These are phyloP conservation scores for Tricholoma matsutake DNA, from an alignment of 768 basidiomycete genomes.

Conservation along the genomic window DNA sequence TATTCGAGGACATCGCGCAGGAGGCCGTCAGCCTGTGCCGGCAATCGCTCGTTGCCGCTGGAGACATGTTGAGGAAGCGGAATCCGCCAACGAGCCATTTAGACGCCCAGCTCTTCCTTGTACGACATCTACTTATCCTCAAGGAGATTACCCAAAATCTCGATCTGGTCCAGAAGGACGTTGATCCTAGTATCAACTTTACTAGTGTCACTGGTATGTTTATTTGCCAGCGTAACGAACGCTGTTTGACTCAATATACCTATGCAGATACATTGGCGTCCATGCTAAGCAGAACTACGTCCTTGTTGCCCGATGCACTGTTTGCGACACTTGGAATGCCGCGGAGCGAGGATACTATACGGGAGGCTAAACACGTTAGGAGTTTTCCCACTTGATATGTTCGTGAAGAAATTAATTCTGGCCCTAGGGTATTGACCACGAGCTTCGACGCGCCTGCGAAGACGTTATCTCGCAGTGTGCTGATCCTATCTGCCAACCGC, in stretches of 20 bases:
- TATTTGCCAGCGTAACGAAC: neutral
- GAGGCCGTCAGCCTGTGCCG: slow-evolving; percentile 85
- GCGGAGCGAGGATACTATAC: slow-evolving; percentile 56
- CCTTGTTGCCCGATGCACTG: slow-evolving; percentile 61
- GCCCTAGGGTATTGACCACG: slow-evolving; percentile 77
- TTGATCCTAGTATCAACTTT: slow-evolving; percentile 39
- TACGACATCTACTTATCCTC: slow-evolving; percentile 84
- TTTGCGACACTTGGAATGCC: slow-evolving; percentile 71
- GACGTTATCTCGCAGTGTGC: slow-evolving; percentile 69
- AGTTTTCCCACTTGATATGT: neutral
- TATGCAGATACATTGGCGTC: slow-evolving; percentile 51
- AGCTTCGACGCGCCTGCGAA: slow-evolving; percentile 83
- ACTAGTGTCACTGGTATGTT: slow-evolving; percentile 57
- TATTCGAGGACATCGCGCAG: slow-evolving; percentile 95
- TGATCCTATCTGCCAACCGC: slow-evolving; percentile 50
- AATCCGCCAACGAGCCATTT: slow-evolving; percentile 33
- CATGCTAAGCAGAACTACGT: slow-evolving; percentile 59
- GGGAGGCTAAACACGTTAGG: slow-evolving; percentile 71
- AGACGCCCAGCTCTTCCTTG: slow-evolving; percentile 84
- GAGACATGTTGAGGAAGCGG: slow-evolving; percentile 56
- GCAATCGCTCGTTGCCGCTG: slow-evolving; percentile 72
- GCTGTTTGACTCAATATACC: neutral
- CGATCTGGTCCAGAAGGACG: slow-evolving; percentile 54
- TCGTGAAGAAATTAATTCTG: neutral
- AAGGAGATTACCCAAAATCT: slow-evolving; percentile 86